phyloP scores from a whole-genome alignment of 352 stramenopile species.

The Globisporangium nunn region DNA sequence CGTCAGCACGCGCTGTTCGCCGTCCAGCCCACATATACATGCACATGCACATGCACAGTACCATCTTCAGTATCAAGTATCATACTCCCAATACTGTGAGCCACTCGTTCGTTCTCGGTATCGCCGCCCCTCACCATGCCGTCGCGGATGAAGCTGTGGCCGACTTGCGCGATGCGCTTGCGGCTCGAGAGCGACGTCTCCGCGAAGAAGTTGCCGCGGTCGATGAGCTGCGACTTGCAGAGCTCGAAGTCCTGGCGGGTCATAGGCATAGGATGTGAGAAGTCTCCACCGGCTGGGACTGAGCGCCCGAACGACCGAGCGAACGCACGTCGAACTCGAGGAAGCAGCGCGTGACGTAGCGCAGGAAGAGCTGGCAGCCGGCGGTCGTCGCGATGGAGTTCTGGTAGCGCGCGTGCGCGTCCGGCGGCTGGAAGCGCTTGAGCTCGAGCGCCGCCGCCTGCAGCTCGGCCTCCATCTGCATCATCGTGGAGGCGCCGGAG shows the following conservation, averaged over 20 bases:
- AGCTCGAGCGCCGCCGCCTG: constrained; percentile 76
- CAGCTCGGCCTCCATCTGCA: constrained; percentile 92
- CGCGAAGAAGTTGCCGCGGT: constrained; percentile 90
- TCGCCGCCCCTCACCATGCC: constrained; percentile 53
- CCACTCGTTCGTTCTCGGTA: no score
- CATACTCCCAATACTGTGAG: no score
- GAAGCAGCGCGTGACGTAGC: constrained; percentile 91
- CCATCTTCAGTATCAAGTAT: no score
- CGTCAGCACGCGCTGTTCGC: constrained; percentile 84
- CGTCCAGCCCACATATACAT: not conserved
- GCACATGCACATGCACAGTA: no score
- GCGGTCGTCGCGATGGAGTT: constrained; percentile 88
- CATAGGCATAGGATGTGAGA: no score
- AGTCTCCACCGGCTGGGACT: no score
- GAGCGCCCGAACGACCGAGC: no score
- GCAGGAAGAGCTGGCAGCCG: constrained; percentile 91
- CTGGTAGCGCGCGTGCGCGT: constrained; percentile 46
- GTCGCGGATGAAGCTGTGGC: constrained; percentile 93
- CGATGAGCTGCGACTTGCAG: constrained; percentile 88
- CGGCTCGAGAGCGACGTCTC: constrained; percentile 89
- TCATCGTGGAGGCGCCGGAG: constrained; percentile 92
- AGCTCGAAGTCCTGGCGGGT: constrained; percentile 79
- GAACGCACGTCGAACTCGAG: constrained; percentile 74
- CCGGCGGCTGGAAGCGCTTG: constrained; percentile 45
- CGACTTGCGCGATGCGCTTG: constrained; percentile 90